phyloP scores from a whole-genome alignment of 495 filamentous ascomycete genomes.

The Daldinia vernicosa region DNA sequence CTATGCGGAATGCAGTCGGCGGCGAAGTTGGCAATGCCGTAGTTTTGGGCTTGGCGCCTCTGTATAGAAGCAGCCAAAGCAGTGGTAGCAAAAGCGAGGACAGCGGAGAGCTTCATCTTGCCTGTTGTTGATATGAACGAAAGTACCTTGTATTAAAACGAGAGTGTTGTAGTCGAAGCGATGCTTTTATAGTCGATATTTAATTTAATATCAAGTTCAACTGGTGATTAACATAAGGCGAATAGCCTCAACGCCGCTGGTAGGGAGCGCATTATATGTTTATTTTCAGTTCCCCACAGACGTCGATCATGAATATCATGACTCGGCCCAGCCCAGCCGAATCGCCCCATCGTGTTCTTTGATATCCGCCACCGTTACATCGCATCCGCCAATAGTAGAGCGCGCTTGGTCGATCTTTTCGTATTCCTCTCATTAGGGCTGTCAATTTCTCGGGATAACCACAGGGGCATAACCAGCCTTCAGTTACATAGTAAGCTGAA shows the following conservation, averaged over 20 bases:
- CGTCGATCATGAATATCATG: background rate
- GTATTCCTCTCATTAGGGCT: background rate
- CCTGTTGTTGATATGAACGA: background rate
- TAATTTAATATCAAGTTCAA: background rate
- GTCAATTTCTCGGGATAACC: background rate
- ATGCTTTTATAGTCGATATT: background rate
- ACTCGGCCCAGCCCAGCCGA: background rate
- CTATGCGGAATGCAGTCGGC: conserved; percentile 3
- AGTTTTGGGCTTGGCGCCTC: background rate
- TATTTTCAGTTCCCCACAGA: background rate
- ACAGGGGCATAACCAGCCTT: background rate
- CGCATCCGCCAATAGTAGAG: background rate
- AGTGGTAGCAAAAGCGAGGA: conserved; percentile 1
- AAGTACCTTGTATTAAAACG: too few relatives aligned
- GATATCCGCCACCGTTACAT: background rate
- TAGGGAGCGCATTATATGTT: background rate
- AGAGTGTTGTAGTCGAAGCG: background rate
- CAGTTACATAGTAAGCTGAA: background rate
- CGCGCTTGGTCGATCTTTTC: background rate
- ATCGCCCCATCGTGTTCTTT: background rate
- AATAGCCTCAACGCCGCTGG: background rate
- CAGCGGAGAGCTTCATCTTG: conserved; percentile 5
- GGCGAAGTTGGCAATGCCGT: background rate
- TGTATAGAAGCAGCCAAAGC: conserved; percentile 1
- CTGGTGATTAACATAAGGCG: background rate